Conservation (phyloP, 495 filamentous ascomycete species). For the Amphirosellinia nigrospora region DNA sequence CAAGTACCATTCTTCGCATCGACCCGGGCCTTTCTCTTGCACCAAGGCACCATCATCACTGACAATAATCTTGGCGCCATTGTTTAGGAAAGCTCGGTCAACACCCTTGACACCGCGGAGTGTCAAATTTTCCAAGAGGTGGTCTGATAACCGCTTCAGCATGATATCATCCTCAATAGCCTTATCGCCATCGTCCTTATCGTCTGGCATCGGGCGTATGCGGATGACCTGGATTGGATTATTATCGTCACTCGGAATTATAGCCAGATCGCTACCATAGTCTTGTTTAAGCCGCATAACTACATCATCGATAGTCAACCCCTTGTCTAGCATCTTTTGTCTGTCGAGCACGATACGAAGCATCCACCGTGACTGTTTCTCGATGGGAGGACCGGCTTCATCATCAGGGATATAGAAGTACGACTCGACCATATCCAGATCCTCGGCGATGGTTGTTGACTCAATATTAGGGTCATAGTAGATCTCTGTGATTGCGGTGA, state of each 20-base stretch:
- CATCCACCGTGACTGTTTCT: conserved; percentile 89
- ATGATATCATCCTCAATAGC: conserved; percentile 87
- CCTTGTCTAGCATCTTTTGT: conserved; percentile 93
- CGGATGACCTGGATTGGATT: conserved; percentile 94
- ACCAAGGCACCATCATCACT: conserved; percentile 72
- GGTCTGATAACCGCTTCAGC: conserved; percentile 86
- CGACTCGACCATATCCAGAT: conserved; percentile 92
- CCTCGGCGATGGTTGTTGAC: conserved; percentile 81
- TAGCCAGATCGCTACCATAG: conserved; percentile 84
- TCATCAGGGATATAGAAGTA: conserved; percentile 96
- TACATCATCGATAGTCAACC: conserved; percentile 88
- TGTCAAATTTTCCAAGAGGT: conserved; percentile 87
- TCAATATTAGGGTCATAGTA: conserved; percentile 96
- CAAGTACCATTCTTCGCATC: conserved; percentile 90
- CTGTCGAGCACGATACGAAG: conserved; percentile 93
- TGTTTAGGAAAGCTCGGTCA: conserved; percentile 89
- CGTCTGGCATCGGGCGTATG: conserved; percentile 79
- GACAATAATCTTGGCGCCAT: conserved; percentile 67
- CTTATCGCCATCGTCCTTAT: conserved; percentile 79
- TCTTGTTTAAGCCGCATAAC: conserved; percentile 85
- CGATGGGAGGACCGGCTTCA: conserved; percentile 70
- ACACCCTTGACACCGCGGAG: conserved; percentile 89
- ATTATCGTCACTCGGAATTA: conserved; percentile 98
- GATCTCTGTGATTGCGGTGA: conserved; percentile 90
- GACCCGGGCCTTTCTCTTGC: conserved; percentile 68